phyloP scores from a whole-genome alignment of 179 eudicot species.

The Beta corolliflora region DNA sequence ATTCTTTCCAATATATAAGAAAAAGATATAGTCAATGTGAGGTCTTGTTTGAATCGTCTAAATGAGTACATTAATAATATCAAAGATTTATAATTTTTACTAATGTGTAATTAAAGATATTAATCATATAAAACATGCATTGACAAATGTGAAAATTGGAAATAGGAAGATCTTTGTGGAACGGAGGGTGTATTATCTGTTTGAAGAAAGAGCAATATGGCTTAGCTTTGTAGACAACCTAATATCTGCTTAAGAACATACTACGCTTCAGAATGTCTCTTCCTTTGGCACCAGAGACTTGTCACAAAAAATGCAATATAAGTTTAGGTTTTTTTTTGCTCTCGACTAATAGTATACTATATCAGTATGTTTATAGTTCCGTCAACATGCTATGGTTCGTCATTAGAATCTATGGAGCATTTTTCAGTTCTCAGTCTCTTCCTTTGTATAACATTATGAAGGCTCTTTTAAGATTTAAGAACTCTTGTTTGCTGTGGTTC shows the following conservation, averaged over 20 bases:
- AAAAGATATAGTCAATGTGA: too few relatives aligned
- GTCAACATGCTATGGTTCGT: background rate
- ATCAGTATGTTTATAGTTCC: background rate
- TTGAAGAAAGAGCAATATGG: background rate
- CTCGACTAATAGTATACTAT: background rate
- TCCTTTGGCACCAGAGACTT: background rate
- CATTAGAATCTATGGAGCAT: background rate
- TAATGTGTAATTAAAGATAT: too few relatives aligned
- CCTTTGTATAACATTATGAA: background rate
- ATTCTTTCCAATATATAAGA: too few relatives aligned
- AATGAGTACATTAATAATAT: too few relatives aligned
- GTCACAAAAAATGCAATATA: background rate
- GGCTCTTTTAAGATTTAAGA: background rate
- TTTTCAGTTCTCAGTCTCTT: background rate
- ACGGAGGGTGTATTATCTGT: too few relatives aligned
- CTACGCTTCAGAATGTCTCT: background rate
- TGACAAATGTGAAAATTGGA: too few relatives aligned
- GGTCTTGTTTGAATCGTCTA: too few relatives aligned
- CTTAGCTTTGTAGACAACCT: background rate
- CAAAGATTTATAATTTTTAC: too few relatives aligned
- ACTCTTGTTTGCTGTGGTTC: background rate
- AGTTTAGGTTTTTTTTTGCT: background rate
- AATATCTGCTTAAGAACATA: background rate
- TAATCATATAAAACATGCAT: too few relatives aligned
- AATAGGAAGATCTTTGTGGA: too few relatives aligned